Evolutionary conservation across 306 rosid species (phyloP), one percentile per base, ranked within the genome.

Genomic region (Sindora glabra): DNA sequence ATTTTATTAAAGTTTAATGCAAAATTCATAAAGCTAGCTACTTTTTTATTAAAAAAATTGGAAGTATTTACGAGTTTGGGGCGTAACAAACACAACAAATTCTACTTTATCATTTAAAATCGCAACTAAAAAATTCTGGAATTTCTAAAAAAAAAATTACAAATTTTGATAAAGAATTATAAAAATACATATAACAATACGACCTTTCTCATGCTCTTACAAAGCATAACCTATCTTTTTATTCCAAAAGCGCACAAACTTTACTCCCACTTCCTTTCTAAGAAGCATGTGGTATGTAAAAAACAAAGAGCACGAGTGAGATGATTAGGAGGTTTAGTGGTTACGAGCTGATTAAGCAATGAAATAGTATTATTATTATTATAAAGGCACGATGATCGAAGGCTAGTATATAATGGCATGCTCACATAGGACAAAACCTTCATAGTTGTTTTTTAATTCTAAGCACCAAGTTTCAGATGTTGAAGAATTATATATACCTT

Each of bases 281-380:
- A 30, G 37, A 49, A 62, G 66, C 82, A 77, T 77, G 82, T 77
- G 76, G 39, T 25, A 18, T 68, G 79, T 63, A 63, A 44, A 58
- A 48, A 62, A 72, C 34, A 4, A 26, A 18, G 55, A 34, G 82
- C 82, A 72, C 82, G 71, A 56, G 75, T 58, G 75, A 72, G 79
- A 77, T 77, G 76, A 77, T 77, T 77, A 68, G 56, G 18, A 59
- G 34, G 66, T 53, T 68, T 73, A 64, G 83, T 64, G 79, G 79
- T 77, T 77, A 77, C 83, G 62, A 77, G 76, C 73, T 63, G 56
- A 68, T 77, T 73, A 77, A 77, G 83, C 76, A 77, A 73, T 77
- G 69, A 77, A 77, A 77, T 63, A 62, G 51, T 76, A 64, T 23
- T 62, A 45, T 71, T 46, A 59, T 32, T 62, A 54, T 71, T 55